These are phyloP conservation scores for Pseudozyma thailandica DNA, from an alignment of 1,284 basidiomycete species.

Conservation along the genomic window DNA sequence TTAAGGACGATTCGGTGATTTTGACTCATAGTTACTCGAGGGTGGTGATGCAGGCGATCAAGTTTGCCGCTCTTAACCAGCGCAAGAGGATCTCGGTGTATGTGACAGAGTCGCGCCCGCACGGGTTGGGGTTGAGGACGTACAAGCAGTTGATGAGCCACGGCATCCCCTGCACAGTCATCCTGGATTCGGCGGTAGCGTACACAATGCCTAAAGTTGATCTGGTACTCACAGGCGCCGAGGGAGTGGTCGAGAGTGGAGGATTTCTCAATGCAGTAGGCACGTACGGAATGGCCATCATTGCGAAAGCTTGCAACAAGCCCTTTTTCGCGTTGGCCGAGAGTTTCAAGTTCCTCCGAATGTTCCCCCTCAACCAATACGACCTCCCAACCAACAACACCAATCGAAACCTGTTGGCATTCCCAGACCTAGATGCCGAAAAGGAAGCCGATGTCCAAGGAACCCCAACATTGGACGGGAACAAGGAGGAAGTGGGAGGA, in stretches of 20 bases:
- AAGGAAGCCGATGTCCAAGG: background rate
- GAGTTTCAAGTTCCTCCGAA: conserved; percentile 93
- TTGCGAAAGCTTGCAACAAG: conserved; percentile 91
- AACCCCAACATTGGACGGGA: conserved; percentile 11
- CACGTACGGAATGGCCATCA: conserved; percentile 94
- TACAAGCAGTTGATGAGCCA: conserved; percentile 71
- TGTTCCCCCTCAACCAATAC: conserved; percentile 95
- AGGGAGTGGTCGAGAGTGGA: conserved; percentile 93
- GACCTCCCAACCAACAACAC: conserved; percentile 76
- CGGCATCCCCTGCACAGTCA: conserved; percentile 92
- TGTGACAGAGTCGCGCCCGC: conserved; percentile 92
- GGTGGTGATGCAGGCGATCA: conserved; percentile 91
- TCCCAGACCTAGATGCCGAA: conserved; percentile 33
- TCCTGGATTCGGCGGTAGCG: conserved; percentile 94
- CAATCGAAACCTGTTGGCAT: conserved; percentile 29
- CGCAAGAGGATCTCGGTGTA: conserved; percentile 95
- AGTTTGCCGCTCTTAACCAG: conserved; percentile 77
- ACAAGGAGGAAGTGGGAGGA: background rate
- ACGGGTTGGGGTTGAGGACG: conserved; percentile 72
- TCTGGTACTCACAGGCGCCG: conserved; percentile 93
- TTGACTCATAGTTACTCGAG: conserved; percentile 95
- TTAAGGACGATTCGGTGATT: conserved; percentile 89
- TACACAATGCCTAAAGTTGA: conserved; percentile 97
- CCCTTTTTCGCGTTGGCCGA: conserved; percentile 97
- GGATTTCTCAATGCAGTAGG: conserved; percentile 76